These are phyloP conservation scores for Helotiales sp. DNA, from an alignment of 2,329 filamentous ascomycete genomes.

Conservation along the genomic window DNA sequence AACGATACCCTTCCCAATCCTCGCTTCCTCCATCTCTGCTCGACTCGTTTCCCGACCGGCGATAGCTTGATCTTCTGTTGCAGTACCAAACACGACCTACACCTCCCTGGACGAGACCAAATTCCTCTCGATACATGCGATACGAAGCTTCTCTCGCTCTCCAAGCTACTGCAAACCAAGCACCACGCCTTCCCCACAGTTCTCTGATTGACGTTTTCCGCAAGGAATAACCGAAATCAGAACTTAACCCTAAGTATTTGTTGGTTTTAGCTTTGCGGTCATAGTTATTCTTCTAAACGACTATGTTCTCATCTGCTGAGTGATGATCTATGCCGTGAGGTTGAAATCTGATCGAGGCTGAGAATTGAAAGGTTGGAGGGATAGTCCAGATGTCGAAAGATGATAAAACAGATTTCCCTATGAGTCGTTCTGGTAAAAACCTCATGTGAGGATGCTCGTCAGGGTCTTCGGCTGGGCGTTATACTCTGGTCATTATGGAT, in stretches of 20 bases:
- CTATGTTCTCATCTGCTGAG: conserved; percentile 47
- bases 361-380: conserved; percentile 50
- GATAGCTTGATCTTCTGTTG: conserved; percentile 20
- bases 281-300: conserved; percentile 70
- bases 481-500: conserved; percentile 64
- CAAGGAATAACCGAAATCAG: conserved; percentile 70
- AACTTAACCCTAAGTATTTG: conserved; percentile 94
- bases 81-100: conserved; percentile 28
- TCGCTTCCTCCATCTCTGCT: conserved; percentile 13
- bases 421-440: conserved; percentile 77
- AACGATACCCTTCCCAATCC: conserved; percentile 3
- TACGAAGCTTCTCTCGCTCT: conserved; percentile 48
- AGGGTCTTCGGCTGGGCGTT: conserved; percentile 63
- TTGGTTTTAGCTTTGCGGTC: conserved; percentile 77
- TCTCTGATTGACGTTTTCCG: conserved; percentile 72
- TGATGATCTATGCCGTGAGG: conserved; percentile 36
- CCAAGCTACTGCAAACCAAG: conserved; percentile 46
- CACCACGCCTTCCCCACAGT: conserved; percentile 80
- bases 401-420: conserved; percentile 61
- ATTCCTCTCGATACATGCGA: conserved; percentile 23
- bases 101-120: conserved; percentile 22
- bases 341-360: conserved; percentile 51
- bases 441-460: conserved; percentile 76
- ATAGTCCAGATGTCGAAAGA: conserved; percentile 56
- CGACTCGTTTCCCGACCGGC: conserved; percentile 17